These are phyloP conservation scores for Gossypium thurberi DNA, from an alignment of 345 rosid genomes.

Conservation along the genomic window DNA sequence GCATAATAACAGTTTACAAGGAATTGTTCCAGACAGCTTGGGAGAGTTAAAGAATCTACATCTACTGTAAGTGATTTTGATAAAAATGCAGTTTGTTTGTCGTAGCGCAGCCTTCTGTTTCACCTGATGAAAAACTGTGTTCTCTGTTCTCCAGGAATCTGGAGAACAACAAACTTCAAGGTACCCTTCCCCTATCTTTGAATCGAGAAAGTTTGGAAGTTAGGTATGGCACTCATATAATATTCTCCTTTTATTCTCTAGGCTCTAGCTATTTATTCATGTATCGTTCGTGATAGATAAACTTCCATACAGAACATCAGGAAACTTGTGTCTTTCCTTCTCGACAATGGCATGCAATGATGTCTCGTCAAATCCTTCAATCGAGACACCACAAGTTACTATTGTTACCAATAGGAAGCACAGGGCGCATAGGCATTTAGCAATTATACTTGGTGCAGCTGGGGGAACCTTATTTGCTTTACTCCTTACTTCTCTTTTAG, in stretches of 20 bases:
- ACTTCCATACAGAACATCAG: constrained; percentile 50
- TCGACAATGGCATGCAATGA: constrained; percentile 51
- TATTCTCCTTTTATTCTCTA: background rate
- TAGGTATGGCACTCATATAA: constrained; percentile 35
- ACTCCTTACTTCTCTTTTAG: constrained; percentile 29
- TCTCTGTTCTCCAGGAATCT: constrained; percentile 53
- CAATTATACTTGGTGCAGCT: constrained; percentile 50
- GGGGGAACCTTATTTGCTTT: constrained; percentile 54
- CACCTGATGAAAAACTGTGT: background rate
- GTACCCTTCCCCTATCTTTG: constrained; percentile 65
- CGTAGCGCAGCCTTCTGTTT: background rate
- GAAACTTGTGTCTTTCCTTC: constrained; percentile 76
- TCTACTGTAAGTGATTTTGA: constrained; percentile 50
- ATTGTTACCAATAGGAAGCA: constrained; percentile 44
- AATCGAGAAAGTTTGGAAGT: constrained; percentile 61
- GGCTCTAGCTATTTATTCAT: constrained; percentile 1
- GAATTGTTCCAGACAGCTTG: constrained; percentile 68
- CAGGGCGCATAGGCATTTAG: constrained; percentile 26
- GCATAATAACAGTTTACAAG: constrained; percentile 71
- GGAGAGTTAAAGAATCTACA: constrained; percentile 66
- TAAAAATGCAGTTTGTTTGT: background rate
- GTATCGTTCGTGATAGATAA: constrained; percentile 19
- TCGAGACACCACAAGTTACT: constrained; percentile 77
- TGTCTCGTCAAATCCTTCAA: constrained; percentile 53
- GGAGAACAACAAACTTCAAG: constrained; percentile 71